These are phyloP conservation scores for Neopestalotiopsis rosae DNA, from an alignment of 2,329 filamentous ascomycete genomes.

Conservation along the genomic window DNA sequence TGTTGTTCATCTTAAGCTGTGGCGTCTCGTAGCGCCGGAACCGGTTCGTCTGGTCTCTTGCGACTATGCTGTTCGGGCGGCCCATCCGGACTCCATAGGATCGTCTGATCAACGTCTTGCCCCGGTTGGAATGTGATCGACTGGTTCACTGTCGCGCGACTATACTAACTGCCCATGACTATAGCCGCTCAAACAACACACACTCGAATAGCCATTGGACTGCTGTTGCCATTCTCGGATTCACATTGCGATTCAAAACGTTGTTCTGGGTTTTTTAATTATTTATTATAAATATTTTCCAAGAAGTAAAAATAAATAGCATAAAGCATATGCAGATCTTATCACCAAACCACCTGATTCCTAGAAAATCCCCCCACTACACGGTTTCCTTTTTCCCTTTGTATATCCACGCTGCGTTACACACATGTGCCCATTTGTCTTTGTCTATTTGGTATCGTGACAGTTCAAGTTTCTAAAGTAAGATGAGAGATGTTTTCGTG, in stretches of 20 bases:
- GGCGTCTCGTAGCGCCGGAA: too few species aligned
- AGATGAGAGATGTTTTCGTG: neutral
- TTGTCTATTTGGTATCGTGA: neutral
- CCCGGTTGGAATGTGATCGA: neutral
- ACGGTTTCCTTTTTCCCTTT: neutral
- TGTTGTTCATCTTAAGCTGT: neutral
- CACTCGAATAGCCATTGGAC: neutral
- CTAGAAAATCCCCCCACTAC: neutral
- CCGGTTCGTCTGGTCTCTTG: neutral
- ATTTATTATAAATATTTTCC: slow-evolving; percentile 5
- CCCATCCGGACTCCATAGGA: neutral
- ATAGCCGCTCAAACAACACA: neutral
- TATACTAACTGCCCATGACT: neutral
- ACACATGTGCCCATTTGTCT: neutral
- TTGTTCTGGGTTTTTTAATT: neutral
- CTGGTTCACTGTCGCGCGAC: neutral
- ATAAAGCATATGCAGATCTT: neutral
- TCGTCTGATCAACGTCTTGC: neutral
- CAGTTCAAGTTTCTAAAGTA: neutral
- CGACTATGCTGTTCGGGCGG: neutral
- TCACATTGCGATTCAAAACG: neutral
- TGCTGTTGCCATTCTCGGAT: neutral
- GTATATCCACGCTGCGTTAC: neutral
- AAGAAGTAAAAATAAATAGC: neutral
- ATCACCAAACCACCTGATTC: neutral